Percentiles rank a stretch among this genome's conserved stretches.
These are phyloP conservation scores for Peronospora belbahrii DNA, from an alignment of 352 stramenopile genomes.

Conservation along the genomic window DNA sequence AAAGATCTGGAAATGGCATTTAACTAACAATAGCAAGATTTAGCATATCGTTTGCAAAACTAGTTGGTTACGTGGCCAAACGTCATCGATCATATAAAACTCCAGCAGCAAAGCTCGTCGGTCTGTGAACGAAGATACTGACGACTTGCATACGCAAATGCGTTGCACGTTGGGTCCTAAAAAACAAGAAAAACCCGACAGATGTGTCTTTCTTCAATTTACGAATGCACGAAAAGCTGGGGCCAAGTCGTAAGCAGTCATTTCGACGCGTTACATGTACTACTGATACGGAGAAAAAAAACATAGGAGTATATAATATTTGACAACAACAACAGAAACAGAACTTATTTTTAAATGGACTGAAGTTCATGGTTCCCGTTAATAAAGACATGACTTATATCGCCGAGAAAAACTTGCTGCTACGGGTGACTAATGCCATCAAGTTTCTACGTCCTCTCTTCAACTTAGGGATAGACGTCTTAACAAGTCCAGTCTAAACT, in stretches of 20 bases:
- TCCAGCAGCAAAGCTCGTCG: background rate
- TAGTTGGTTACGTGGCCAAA: background rate
- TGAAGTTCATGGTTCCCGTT: too few relatives aligned
- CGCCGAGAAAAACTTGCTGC: too few relatives aligned
- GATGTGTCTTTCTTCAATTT: conserved; percentile 5
- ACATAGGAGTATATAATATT: too few relatives aligned
- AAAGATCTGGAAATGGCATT: background rate
- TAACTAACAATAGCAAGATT: background rate
- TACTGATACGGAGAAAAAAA: too few relatives aligned
- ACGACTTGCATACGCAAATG: conserved; percentile 11
- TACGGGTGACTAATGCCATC: too few relatives aligned
- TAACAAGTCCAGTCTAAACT: too few relatives aligned
- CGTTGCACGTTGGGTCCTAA: background rate
- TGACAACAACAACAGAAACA: too few relatives aligned
- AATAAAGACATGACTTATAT: too few relatives aligned
- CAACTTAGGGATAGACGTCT: background rate
- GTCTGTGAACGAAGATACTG: background rate
- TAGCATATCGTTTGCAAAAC: background rate
- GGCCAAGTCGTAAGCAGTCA: background rate
- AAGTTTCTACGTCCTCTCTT: too few relatives aligned
- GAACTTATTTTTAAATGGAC: too few relatives aligned
- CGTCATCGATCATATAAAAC: background rate
- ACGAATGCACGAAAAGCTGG: conserved; percentile 3
- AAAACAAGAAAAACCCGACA: too few relatives aligned
- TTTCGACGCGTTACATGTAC: too few relatives aligned